phyloP scores from a whole-genome alignment of 306 rosid species.

The Crataegus laevigata region DNA sequence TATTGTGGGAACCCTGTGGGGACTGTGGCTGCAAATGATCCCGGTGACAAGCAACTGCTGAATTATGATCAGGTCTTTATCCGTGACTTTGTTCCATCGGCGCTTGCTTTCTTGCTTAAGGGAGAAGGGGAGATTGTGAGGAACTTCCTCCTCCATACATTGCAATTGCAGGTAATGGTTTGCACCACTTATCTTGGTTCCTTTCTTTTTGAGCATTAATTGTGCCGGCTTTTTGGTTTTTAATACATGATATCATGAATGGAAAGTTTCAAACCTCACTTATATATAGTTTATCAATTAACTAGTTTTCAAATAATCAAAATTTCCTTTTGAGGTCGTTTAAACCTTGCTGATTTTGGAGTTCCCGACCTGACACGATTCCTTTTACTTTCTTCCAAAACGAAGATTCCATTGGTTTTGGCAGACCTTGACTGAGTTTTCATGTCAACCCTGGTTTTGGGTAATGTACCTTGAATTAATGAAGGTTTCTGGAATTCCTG shows the following conservation, averaged over 20 bases:
- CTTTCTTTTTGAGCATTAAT: not conserved
- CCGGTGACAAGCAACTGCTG: conserved; percentile 37
- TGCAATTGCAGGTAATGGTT: conserved; percentile 79
- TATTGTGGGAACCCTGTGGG: conserved; percentile 85
- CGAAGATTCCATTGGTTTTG: not conserved
- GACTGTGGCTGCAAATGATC: conserved; percentile 83
- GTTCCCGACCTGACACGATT: not conserved
- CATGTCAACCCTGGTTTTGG: not conserved
- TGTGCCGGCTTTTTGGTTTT: not conserved
- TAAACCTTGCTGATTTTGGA: not conserved
- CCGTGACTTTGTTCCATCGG: conserved; percentile 81
- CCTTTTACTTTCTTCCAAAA: not conserved
- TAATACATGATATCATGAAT: not conserved
- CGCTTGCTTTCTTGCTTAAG: conserved; percentile 87
- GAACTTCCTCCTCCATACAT: conserved; percentile 86
- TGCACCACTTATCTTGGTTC: not conserved
- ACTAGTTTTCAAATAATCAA: not conserved
- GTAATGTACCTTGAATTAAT: not conserved
- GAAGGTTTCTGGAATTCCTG: not conserved
- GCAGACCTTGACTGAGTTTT: not conserved
- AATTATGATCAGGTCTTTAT: conserved; percentile 95
- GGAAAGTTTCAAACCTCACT: not conserved
- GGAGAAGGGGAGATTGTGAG: conserved; percentile 78
- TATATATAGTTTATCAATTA: not conserved
- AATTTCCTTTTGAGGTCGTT: not conserved